These are phyloP conservation scores for Prunus campanulata DNA, from an alignment of 306 rosid genomes.

Conservation along the genomic window DNA sequence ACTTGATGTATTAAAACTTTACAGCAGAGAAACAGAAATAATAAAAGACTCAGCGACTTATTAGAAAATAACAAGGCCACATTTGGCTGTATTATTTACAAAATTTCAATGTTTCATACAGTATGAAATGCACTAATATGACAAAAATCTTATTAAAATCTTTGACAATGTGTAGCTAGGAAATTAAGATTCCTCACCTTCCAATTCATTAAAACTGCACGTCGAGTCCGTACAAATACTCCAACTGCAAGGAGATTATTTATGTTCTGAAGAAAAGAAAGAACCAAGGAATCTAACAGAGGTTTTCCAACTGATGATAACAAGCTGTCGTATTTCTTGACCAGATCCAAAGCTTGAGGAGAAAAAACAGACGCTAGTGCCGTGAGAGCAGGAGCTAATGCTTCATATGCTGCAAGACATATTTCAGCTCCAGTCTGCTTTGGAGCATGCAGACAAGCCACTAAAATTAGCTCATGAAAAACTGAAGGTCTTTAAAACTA, in stretches of 20 bases:
- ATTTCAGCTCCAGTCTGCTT: conserved; percentile 76
- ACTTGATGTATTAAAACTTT: not conserved
- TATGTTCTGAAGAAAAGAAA: conserved; percentile 56
- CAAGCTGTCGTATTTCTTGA: conserved; percentile 35
- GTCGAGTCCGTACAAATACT: conserved; percentile 69
- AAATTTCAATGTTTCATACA: not conserved
- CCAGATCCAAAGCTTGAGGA: conserved; percentile 33
- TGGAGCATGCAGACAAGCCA: conserved; percentile 26
- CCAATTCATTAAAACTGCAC: conserved; percentile 84
- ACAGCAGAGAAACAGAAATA: too few relatives aligned
- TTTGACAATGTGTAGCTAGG: not conserved
- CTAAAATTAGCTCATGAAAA: conserved; percentile 22
- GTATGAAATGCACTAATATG: not conserved
- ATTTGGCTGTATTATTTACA: not conserved
- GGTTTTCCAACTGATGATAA: conserved; percentile 41
- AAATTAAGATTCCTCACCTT: conserved; percentile 46
- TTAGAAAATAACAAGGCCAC: not conserved
- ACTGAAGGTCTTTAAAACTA: conserved; percentile 12
- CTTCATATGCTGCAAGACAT: conserved; percentile 83
- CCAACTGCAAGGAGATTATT: conserved; percentile 65
- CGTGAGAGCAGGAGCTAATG: conserved; percentile 60
- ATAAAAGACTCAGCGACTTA: not conserved
- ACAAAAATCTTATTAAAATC: not conserved
- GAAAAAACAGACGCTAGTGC: conserved; percentile 53
- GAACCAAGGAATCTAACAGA: conserved; percentile 55